phyloP scores from a whole-genome alignment of 208 protist genomes.

The Endotrypanum monterogeii region DNA sequence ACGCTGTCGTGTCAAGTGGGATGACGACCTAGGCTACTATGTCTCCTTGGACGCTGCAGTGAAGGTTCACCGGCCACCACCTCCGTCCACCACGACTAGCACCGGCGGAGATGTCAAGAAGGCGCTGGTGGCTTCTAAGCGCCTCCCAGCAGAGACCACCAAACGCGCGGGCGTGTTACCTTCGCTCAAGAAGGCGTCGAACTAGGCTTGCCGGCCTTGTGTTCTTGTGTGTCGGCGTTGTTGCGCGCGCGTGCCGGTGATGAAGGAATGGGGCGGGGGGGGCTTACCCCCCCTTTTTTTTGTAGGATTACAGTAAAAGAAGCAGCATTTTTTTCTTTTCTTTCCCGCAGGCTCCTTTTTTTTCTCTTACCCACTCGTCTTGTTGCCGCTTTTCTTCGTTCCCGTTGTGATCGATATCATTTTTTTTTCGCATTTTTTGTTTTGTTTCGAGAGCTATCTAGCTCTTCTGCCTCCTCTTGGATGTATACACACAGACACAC shows the following conservation, averaged over 20 bases:
- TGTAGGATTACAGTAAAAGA: too few species aligned
- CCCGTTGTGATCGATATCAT: neutral
- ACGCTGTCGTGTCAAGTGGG: slow-evolving; percentile 68
- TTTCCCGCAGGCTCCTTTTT: neutral
- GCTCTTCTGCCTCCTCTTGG: neutral
- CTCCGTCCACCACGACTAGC: neutral
- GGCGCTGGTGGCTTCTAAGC: neutral
- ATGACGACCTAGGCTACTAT: slow-evolving; percentile 67
- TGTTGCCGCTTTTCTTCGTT: neutral
- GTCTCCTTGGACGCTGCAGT: slow-evolving; percentile 46
- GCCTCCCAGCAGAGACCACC: neutral
- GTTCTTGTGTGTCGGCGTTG: neutral
- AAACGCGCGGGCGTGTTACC: slow-evolving; percentile 5
- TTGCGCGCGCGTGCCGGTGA: neutral
- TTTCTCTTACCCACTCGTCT: neutral
- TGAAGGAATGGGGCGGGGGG: too few species aligned
- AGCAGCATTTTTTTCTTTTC: neutral
- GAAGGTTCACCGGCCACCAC: slow-evolving; percentile 22
- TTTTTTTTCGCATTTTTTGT: neutral
- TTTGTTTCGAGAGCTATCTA: neutral
- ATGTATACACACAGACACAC: slow-evolving; percentile 2
- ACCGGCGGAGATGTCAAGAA: neutral
- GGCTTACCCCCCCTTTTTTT: neutral
- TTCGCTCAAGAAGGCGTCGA: slow-evolving; percentile 1
- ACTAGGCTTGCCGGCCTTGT: neutral